phyloP scores from a whole-genome alignment of 2,329 filamentous ascomycete genomes.

The Xylariaceae sp. region DNA sequence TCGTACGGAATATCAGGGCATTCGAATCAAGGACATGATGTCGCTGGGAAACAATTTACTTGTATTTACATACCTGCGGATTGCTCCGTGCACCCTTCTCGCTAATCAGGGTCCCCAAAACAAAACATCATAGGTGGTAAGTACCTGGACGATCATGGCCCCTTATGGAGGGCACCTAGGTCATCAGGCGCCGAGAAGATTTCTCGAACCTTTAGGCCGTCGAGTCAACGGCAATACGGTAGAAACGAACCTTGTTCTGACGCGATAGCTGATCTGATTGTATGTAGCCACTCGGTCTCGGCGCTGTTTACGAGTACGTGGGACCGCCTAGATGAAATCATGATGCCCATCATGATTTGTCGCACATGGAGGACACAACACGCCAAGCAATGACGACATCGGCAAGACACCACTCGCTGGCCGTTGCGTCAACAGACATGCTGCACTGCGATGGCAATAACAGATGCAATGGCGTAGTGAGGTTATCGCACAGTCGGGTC shows the following conservation, averaged over 20 bases:
- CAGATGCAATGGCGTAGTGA: not conserved
- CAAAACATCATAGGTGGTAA: too few relatives aligned
- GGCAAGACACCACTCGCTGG: not conserved
- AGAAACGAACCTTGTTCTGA: not conserved
- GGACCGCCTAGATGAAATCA: not conserved
- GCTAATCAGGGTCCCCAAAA: too few relatives aligned
- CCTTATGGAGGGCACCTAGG: not conserved
- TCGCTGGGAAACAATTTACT: too few relatives aligned
- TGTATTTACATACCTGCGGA: too few relatives aligned
- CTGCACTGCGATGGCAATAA: not conserved
- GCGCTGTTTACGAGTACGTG: not conserved
- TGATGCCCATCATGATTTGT: not conserved
- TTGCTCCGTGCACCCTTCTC: too few relatives aligned
- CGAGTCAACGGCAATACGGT: too few relatives aligned
- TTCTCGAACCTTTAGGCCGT: too few relatives aligned
- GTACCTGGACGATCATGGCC: too few relatives aligned
- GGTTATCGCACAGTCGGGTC: not conserved
- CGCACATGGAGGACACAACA: not conserved
- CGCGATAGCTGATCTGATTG: not conserved
- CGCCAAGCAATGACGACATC: constrained; percentile 4
- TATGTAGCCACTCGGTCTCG: not conserved
- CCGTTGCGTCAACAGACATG: not conserved
- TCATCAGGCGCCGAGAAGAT: not conserved
- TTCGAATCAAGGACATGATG: too few relatives aligned
- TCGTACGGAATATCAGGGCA: too few relatives aligned